Evolutionary conservation across 352 stramenopile species (phyloP).

Genomic region (Globisporangium heterothallicum): DNA sequence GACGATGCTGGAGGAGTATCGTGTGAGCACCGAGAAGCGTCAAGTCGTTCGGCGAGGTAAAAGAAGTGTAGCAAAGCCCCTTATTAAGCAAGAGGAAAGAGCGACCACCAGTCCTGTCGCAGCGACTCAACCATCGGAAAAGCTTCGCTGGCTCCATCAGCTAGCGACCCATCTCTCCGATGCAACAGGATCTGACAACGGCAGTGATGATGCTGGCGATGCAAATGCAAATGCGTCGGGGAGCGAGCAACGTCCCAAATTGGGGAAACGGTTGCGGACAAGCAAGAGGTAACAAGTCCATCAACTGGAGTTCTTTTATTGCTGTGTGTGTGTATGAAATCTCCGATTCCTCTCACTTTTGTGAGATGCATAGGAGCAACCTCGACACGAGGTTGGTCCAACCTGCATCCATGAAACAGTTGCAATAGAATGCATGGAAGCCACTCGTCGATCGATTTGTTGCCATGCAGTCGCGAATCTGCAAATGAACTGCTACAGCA

Average conservation of each 20-base stretch:
- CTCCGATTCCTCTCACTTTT: too few relatives aligned
- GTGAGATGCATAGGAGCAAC: too few relatives aligned
- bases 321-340: too few relatives aligned
- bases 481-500: too few relatives aligned
- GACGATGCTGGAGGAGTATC: constrained; percentile 4
- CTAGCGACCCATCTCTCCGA: neutral
- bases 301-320: constrained; percentile 18
- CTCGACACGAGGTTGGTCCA: too few relatives aligned
- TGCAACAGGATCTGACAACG: neutral
- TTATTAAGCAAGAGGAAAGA: neutral
- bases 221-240: too few relatives aligned
- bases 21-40: neutral
- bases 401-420: too few relatives aligned
- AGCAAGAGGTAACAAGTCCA: too few relatives aligned
- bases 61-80: neutral
- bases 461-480: too few relatives aligned
- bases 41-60: neutral
- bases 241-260: neutral
- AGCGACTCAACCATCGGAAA: neutral
- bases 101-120: neutral
- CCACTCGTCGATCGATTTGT: too few relatives aligned
- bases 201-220: neutral
- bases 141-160: neutral
- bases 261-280: neutral
- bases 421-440: too few relatives aligned